Evolutionary conservation across 768 basidiomycete species (phyloP).

Genomic region (Trametes maxima): DNA sequence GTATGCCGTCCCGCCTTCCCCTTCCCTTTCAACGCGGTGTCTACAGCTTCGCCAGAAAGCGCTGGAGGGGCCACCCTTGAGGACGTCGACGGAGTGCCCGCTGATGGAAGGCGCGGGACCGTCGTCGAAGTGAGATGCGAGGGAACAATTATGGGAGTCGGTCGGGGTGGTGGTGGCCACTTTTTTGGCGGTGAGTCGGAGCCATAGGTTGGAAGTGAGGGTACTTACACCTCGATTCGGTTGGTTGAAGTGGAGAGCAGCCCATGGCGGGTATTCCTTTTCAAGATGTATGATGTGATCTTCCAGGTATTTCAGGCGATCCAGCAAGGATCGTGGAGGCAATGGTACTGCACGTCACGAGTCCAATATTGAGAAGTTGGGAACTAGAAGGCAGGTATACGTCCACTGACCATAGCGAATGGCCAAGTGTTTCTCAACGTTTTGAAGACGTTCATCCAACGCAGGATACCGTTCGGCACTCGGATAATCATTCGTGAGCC

Average conservation of each 20-base stretch:
- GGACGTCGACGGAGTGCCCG: constrained; percentile 1
- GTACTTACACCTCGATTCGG: constrained; percentile 73
- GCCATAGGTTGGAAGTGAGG: neutral
- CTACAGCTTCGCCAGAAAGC: neutral
- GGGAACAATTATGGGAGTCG: constrained; percentile 78
- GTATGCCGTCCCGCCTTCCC: constrained; percentile 37
- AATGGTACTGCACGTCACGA: constrained; percentile 57
- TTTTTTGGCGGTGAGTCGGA: constrained; percentile 31
- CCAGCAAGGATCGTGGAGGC: constrained; percentile 62
- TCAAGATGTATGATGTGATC: constrained; percentile 77
- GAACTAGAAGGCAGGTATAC: neutral
- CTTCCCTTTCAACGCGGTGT: constrained; percentile 25
- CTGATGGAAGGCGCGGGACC: neutral
- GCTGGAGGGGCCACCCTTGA: constrained; percentile 1
- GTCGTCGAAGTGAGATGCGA: constrained; percentile 51
- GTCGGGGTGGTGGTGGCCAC: constrained; percentile 85
- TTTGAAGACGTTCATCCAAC: constrained; percentile 62
- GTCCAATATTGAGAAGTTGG: neutral
- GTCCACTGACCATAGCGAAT: constrained; percentile 65
- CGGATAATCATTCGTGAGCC: constrained; percentile 21
- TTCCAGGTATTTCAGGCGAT: constrained; percentile 70
- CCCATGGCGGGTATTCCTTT: constrained; percentile 86
- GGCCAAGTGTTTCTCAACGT: constrained; percentile 72
- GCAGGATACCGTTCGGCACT: constrained; percentile 56
- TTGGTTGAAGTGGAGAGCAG: constrained; percentile 86